A percentile compares a stretch with the other conserved stretches of the same genome.
phyloP scores from a whole-genome alignment of 345 rosid genomes.

The Citrus maxima region DNA sequence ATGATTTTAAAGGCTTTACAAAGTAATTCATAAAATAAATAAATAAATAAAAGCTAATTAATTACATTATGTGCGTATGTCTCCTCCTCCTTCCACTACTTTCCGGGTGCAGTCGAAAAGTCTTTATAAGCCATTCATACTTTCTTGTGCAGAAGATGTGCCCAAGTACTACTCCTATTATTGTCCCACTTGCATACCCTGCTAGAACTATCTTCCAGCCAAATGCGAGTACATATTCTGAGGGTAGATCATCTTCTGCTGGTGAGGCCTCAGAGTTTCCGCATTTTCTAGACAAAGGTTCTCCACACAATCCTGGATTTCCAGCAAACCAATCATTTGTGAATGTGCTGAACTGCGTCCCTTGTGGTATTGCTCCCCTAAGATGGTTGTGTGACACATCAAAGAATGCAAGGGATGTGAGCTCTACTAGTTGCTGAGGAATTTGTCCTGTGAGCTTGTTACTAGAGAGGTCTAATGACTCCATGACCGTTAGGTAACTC shows the following conservation, averaged over 20 bases:
- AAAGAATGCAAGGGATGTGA: not conserved
- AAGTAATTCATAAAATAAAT: not conserved
- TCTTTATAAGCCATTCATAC: not conserved
- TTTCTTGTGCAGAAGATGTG: not conserved
- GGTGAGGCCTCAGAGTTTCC: not conserved
- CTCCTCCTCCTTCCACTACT: too few species aligned
- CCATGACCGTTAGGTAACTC: not conserved
- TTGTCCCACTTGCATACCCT: not conserved
- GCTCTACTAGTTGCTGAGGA: not conserved
- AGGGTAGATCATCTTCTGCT: not conserved
- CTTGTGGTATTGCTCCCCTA: not conserved
- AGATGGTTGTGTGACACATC: not conserved
- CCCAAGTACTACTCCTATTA: constrained; percentile 2
- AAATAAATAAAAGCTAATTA: too few species aligned
- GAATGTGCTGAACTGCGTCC: not conserved
- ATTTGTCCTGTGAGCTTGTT: not conserved
- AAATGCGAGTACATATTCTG: not conserved
- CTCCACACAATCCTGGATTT: not conserved
- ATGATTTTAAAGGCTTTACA: not conserved
- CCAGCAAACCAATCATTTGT: not conserved
- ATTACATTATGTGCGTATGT: not conserved
- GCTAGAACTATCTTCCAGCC: not conserved
- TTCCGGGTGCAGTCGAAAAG: not conserved
- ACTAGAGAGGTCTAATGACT: not conserved
- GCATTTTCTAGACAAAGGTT: not conserved